Base-by-base conservation (phyloP, 192 early-diverging fungal species). In the Backusella mclennaniae region DNA sequence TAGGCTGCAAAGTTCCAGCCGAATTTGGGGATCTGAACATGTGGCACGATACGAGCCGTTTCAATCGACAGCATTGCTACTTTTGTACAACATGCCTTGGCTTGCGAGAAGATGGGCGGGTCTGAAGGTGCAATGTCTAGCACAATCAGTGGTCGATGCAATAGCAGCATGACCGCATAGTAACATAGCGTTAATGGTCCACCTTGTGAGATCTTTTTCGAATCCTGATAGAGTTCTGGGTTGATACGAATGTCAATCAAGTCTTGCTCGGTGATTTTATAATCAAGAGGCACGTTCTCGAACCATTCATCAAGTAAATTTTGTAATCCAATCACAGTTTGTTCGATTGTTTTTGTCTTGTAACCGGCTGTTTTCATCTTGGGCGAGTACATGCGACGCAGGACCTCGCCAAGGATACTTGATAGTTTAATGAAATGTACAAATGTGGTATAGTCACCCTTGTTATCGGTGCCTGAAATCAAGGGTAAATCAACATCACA, bases 381-480 rank as follows among this genome's bases (percentile, higher is more conserved):
- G 14, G 81, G 77, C 6, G 81, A 76, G 26, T 83, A 83, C 17
- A 83, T 69, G 8, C 78, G 74, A n/a, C 77, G 73, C 15, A 83
- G 35, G 15, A 83, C 75, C 35, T 79, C 56, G 1, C 81, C 81
- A 15, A 83, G 56, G 35, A 83, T 79, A 23, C 71, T 75, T 3
- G 77, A 79, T 2, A 83, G 67, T 12, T 79, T 76, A 26, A 79
- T 73, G 38, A 83, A 69, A 56, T 77, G 66, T 21, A 76, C 74
- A 70, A 83, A 83, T 21, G 73, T n/a, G 7, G 26, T 56, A 42
- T 74, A 79, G 11, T 70, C 59, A 7, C n/a, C 26, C 21, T 71
- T 52, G 6, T 71, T 46, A n/a, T 46, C 36, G 0, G 70, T 52
- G 29, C 69, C 69, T 21, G 70, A 15, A 7, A 76, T 46, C 4